Evolutionary conservation across 208 protist species (phyloP), one percentile per base, ranked within the genome.

Genomic region (Leptomonas pyrrhocoris): DNA sequence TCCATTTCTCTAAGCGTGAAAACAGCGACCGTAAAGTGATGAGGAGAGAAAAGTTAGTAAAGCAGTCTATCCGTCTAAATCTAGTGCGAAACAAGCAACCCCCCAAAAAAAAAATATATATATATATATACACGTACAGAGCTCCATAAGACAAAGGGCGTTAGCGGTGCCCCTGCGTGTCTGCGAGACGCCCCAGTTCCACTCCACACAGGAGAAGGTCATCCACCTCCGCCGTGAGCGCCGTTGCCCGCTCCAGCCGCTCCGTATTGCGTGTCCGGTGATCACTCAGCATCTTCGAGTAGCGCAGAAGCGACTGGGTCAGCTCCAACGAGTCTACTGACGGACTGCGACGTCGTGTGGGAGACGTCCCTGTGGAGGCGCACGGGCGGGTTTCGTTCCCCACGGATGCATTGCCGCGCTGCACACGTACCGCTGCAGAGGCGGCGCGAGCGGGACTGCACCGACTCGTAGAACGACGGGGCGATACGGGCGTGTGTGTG

Each of bases 231-330:
- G 74, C 70, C 23, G 78, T 57, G 23, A 89, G 65, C 0, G 27
- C 57, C 38, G 64, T 74, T 19, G 80, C 77, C 27, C 79, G 45
- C 25, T 74, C 53, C 15, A 87, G 50, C 1, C 81, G 75, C 25
- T 68, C 50, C 3, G 62, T 51, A 63, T 89, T 92, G 34, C 74
- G 76, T 11, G 50, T 74, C 53, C 66, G 58, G 59, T 85, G 80
- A 23, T 74, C 63, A 57, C 62, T 77, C 53, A 85, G 58, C 65
- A 81, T 68, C 15, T 82, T 63, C 8, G 86, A 85, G 62, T 87
- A 92, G 42, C 86, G 82, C 6, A 83, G 56, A 51, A 92, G 68
- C 8, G 80, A 84, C 72, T 79, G 73, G 6, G 79, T 79, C 28
- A 92, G 54, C 31, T 86, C 86, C 2, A 85, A 27, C n/a, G 80